Percentiles rank a stretch among this genome's conserved stretches.
These are phyloP conservation scores for Penicillium palitans DNA, from an alignment of 2,329 filamentous ascomycete genomes.

Conservation along the genomic window DNA sequence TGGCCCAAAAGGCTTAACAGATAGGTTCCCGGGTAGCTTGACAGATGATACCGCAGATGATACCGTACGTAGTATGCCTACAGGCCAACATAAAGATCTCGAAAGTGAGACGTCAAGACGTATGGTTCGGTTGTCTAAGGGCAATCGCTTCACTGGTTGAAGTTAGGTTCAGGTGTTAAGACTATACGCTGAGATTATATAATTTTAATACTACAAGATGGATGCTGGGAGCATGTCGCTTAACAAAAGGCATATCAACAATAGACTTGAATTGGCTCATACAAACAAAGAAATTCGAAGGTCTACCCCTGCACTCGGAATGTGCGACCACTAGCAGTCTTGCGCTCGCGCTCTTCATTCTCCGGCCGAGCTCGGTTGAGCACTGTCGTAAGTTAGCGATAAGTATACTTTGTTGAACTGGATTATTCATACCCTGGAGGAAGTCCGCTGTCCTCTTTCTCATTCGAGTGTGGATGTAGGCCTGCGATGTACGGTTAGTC, in stretches of 20 bases:
- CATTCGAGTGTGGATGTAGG: slow-evolving; percentile 98
- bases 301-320: slow-evolving; percentile 66
- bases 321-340: slow-evolving; percentile 94
- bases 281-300: slow-evolving; percentile 15
- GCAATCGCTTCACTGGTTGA: no score
- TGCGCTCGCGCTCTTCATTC: slow-evolving; percentile 94
- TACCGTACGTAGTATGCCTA: no score
- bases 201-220: not conserved
- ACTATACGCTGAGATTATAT: no score
- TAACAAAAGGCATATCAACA: not conserved
- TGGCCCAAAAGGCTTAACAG: no score
- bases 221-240: not conserved
- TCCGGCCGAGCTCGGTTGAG: slow-evolving; percentile 92
- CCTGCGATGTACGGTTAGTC: slow-evolving; percentile 49
- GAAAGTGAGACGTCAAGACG: no score
- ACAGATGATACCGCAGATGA: no score
- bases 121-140: no score
- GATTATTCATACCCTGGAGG: slow-evolving; percentile 71
- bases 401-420: no score
- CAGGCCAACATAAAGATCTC: no score
- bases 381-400: slow-evolving; percentile 59
- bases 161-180: no score
- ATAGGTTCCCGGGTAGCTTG: no score
- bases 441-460: slow-evolving; percentile 96
- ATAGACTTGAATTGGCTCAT: slow-evolving; percentile 21